Evolutionary conservation across 2,329 filamentous ascomycete species (phyloP).

Genomic region (Colletotrichum brevisporum): DNA sequence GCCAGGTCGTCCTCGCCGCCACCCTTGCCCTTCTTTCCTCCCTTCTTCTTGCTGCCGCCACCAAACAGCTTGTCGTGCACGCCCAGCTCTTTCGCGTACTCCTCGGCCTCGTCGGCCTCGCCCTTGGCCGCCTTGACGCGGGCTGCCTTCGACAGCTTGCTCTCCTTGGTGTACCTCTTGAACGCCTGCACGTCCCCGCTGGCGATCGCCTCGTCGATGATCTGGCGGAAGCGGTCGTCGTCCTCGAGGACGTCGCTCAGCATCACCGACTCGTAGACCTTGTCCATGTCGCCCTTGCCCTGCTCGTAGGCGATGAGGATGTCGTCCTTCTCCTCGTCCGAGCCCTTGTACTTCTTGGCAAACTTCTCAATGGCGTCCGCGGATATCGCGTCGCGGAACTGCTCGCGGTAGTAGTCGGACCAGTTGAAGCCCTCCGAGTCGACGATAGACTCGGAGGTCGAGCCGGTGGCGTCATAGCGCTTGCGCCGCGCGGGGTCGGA

Average conservation of each 20-base stretch:
- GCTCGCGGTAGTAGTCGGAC: conserved; percentile 88
- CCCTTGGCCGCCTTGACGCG: conserved; percentile 73
- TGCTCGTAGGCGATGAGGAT: conserved; percentile 82
- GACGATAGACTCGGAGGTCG: conserved; percentile 85
- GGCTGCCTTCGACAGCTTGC: conserved; percentile 72
- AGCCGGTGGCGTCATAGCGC: conserved; percentile 92
- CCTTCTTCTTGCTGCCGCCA: conserved; percentile 57
- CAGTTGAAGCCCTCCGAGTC: conserved; percentile 89
- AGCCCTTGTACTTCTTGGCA: conserved; percentile 83
- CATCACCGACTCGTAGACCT: conserved; percentile 87
- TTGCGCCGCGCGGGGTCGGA: conserved; percentile 85
- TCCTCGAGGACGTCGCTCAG: conserved; percentile 87
- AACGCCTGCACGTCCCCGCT: conserved; percentile 76
- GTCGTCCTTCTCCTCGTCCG: conserved; percentile 86
- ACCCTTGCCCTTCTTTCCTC: conserved; percentile 55
- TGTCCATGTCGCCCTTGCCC: conserved; percentile 80
- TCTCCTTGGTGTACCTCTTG: conserved; percentile 80
- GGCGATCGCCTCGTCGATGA: conserved; percentile 86
- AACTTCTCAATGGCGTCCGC: conserved; percentile 82
- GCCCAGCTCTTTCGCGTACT: conserved; percentile 81
- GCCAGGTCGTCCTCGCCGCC: conserved; percentile 71
- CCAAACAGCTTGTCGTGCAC: conserved; percentile 79
- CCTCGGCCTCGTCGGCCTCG: conserved; percentile 81
- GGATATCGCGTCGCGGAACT: conserved; percentile 84
- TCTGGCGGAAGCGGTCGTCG: conserved; percentile 84